phyloP scores from a whole-genome alignment of 768 basidiomycete species.

The Rhizopogon roseolus region DNA sequence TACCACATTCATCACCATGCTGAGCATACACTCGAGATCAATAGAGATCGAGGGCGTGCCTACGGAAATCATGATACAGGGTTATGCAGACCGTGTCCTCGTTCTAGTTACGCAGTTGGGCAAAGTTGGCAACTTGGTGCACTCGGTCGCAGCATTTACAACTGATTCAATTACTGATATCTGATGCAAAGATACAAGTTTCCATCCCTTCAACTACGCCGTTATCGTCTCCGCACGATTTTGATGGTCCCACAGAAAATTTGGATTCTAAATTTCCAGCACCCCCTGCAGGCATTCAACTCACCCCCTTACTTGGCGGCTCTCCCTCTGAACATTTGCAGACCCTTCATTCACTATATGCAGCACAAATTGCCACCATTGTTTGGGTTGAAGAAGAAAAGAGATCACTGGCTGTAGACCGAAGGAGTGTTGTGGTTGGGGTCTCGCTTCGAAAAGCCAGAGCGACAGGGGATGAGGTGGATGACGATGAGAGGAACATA shows the following conservation, averaged over 20 bases:
- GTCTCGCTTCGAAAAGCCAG: conserved; percentile 53
- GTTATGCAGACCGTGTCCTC: conserved; percentile 74
- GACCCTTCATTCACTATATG: conserved; percentile 75
- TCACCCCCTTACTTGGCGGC: conserved; percentile 75
- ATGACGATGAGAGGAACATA: conserved; percentile 35
- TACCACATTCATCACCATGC: conserved; percentile 12
- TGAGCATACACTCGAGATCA: conserved; percentile 36
- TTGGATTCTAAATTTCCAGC: conserved; percentile 40
- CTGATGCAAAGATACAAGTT: conserved; percentile 64
- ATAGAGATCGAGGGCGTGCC: conserved; percentile 47
- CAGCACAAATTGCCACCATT: conserved; percentile 81
- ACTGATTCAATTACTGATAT: neutral
- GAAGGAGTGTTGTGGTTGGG: conserved; percentile 68
- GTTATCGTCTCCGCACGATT: conserved; percentile 28
- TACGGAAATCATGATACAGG: conserved; percentile 77
- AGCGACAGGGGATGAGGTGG: conserved; percentile 20
- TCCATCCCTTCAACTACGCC: conserved; percentile 62
- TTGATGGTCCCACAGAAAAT: conserved; percentile 29
- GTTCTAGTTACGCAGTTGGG: conserved; percentile 89
- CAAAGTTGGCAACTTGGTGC: conserved; percentile 85
- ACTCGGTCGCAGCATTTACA: conserved; percentile 7
- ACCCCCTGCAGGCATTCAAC: conserved; percentile 67
- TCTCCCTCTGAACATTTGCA: conserved; percentile 65
- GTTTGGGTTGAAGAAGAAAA: conserved; percentile 60
- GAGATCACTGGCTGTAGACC: conserved; percentile 33